phyloP scores from a whole-genome alignment of 441 rosid genomes.

The Pelargonium cotyledonis region DNA sequence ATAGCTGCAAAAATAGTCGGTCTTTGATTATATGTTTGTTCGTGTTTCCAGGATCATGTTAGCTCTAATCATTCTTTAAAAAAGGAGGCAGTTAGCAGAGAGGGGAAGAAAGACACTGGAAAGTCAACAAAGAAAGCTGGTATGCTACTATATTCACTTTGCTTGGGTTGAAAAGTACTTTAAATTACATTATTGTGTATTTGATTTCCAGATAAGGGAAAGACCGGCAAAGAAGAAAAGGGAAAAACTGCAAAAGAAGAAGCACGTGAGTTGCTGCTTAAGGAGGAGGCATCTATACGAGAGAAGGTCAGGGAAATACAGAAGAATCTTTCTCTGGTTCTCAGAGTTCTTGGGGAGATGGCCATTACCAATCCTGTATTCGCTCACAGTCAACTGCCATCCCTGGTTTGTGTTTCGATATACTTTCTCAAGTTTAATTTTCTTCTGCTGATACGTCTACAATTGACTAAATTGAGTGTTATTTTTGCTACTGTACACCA shows the following conservation, averaged over 20 bases:
- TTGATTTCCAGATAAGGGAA: constrained; percentile 48
- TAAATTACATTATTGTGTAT: constrained; percentile 4
- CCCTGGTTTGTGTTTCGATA: constrained; percentile 58
- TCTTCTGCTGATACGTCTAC: neutral
- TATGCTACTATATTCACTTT: constrained; percentile 23
- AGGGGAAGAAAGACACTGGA: constrained; percentile 68
- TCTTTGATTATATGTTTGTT: constrained; percentile 13
- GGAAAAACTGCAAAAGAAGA: constrained; percentile 96
- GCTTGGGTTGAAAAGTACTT: neutral
- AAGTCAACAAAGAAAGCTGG: constrained; percentile 75
- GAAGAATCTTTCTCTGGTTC: constrained; percentile 63
- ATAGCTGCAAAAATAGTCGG: neutral
- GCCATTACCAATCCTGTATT: constrained; percentile 82
- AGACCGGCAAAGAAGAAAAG: constrained; percentile 46
- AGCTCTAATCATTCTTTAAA: constrained; percentile 48
- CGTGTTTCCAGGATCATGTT: constrained; percentile 39
- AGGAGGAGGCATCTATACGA: constrained; percentile 80
- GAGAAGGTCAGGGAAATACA: constrained; percentile 63
- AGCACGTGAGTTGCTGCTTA: constrained; percentile 86
- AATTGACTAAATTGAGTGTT: neutral
- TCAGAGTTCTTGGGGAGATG: constrained; percentile 86
- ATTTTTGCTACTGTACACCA: neutral
- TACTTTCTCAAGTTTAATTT: constrained; percentile 7
- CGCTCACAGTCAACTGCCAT: constrained; percentile 92
- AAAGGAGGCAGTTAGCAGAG: constrained; percentile 61